Conservation (phyloP, 2,329 filamentous ascomycete genomes). For the Rhinocladiella similis region DNA sequence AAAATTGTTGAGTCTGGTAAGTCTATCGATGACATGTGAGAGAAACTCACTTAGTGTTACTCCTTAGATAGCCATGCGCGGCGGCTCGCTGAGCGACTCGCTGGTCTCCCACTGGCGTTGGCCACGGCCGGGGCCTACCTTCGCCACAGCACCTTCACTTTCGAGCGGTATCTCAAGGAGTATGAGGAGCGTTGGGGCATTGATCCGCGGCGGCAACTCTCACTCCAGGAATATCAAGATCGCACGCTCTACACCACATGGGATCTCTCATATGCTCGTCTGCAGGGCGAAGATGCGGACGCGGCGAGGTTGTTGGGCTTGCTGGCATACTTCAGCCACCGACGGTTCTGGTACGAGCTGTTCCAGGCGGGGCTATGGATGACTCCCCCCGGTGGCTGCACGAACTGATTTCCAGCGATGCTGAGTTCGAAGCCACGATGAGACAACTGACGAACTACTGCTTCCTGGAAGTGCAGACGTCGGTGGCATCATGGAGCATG, state of each 20-base stretch:
- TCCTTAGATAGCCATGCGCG: slow-evolving; percentile 15
- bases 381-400: slow-evolving; percentile 26
- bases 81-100: slow-evolving; percentile 38
- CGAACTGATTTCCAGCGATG: neutral
- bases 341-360: slow-evolving; percentile 50
- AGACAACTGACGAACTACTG: slow-evolving; percentile 14
- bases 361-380: slow-evolving; percentile 27
- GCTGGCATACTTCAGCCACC: slow-evolving; percentile 46
- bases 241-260: slow-evolving; percentile 27
- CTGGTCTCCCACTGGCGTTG: slow-evolving; percentile 50
- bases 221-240: slow-evolving; percentile 15
- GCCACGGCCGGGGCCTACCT: slow-evolving; percentile 49
- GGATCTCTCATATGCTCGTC: slow-evolving; percentile 18
- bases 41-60: neutral
- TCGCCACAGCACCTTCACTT: slow-evolving; percentile 37
- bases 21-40: neutral
- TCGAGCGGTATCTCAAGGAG: slow-evolving; percentile 41
- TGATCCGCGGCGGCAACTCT: neutral
- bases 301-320: slow-evolving; percentile 41
- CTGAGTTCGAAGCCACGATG: slow-evolving; percentile 17
- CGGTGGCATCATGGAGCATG: slow-evolving; percentile 13
- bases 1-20: slow-evolving; percentile 16
- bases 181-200: slow-evolving; percentile 42
- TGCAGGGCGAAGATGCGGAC: slow-evolving; percentile 14
- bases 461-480: slow-evolving; percentile 13